These are phyloP conservation scores for Sistotremastrum niveocremeum DNA, from an alignment of 768 basidiomycete species.

Conservation along the genomic window DNA sequence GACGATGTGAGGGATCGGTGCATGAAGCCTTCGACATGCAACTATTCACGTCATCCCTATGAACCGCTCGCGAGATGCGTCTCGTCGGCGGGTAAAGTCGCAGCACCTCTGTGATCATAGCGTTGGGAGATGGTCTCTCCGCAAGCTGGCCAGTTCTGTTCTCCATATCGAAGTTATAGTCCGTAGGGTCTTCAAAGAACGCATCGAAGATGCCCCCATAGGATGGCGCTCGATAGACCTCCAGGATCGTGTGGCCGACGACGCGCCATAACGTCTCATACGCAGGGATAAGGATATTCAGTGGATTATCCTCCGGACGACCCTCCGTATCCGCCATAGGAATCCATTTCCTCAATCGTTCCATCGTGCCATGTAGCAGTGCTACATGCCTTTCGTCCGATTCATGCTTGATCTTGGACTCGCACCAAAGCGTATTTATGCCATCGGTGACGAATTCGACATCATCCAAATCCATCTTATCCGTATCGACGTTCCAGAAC, in stretches of 20 bases:
- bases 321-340: constrained; percentile 13
- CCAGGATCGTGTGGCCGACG: constrained; percentile 30
- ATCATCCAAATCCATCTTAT: constrained; percentile 18
- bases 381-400: too few relatives aligned
- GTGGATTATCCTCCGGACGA: constrained; percentile 21
- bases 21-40: too few relatives aligned
- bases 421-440: constrained; percentile 35
- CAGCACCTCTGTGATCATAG: constrained; percentile 30
- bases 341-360: constrained; percentile 27
- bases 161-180: constrained; percentile 15
- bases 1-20: not conserved
- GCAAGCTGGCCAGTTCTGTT: not conserved
- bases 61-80: constrained; percentile 24
- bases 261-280: constrained; percentile 56
- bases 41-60: constrained; percentile 13
- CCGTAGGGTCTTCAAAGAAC: constrained; percentile 21
- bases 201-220: not conserved
- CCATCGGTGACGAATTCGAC: constrained; percentile 23
- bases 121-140: constrained; percentile 19
- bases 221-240: constrained; percentile 19
- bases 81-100: constrained; percentile 39
- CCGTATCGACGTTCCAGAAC: constrained; percentile 16
- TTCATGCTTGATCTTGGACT: constrained; percentile 27
- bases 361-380: constrained; percentile 22
- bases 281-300: constrained; percentile 41